Percentiles rank a stretch among this genome's conserved stretches.
Evolutionary conservation across 208 protist species (phyloP).

Genomic region (Acanthamoeba royreba): DNA sequence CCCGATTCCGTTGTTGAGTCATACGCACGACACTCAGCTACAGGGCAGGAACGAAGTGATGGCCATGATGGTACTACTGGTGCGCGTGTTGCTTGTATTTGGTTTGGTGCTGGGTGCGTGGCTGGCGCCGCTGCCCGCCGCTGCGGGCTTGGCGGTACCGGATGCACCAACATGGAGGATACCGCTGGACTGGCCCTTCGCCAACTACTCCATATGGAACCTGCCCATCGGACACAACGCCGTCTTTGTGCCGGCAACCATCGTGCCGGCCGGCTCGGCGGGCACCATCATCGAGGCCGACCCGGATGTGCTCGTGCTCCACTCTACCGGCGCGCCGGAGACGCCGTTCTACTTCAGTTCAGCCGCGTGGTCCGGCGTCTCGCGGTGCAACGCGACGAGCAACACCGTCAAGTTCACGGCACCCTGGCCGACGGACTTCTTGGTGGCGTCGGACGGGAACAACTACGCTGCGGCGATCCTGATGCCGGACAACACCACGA

Average conservation of each 20-base stretch:
- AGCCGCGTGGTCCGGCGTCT: neutral
- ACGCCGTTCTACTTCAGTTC: neutral
- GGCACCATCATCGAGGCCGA: neutral
- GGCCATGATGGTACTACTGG: no score
- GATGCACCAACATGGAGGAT: neutral
- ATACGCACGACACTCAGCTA: no score
- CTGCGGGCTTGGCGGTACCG: neutral
- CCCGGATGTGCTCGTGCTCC: neutral
- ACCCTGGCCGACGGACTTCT: neutral
- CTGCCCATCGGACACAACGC: conserved; percentile 9
- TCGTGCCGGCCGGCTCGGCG: neutral
- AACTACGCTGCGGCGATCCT: conserved; percentile 33
- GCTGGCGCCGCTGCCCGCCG: neutral
- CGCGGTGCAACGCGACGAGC: neutral
- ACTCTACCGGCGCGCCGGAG: neutral
- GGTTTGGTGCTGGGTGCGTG: neutral
- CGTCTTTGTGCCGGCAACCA: neutral
- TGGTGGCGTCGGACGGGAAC: neutral
- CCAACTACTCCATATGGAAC: conserved; percentile 37
- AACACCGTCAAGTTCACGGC: neutral
- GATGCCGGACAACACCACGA: neutral
- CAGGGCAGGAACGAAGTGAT: no score
- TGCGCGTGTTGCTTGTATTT: no score
- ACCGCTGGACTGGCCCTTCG: neutral
- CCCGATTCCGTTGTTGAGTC: no score